Evolutionary conservation across 495 filamentous ascomycete species (phyloP).

Genomic region (Glonium stellatum): DNA sequence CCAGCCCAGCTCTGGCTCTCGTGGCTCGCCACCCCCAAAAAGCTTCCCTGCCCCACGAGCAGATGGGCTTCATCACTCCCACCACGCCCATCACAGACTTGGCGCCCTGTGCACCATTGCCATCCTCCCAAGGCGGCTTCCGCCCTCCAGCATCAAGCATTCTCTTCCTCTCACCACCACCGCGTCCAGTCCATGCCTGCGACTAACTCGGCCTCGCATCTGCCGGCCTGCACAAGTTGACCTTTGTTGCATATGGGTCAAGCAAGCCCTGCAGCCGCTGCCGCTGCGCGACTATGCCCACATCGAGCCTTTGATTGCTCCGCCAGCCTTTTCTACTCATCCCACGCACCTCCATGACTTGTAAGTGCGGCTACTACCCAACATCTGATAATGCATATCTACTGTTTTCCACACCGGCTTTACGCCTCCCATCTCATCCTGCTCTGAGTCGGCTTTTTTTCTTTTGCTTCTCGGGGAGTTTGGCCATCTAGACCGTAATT

Average conservation of each 20-base stretch:
- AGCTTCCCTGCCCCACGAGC: neutral
- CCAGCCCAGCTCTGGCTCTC: neutral
- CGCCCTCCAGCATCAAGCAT: neutral
- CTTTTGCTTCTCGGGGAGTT: neutral
- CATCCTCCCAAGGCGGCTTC: neutral
- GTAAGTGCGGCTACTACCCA: slow-evolving; percentile 16
- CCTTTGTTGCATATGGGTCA: slow-evolving; percentile 4
- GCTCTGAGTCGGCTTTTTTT: neutral
- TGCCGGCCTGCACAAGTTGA: slow-evolving; percentile 1
- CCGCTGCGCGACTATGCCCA: slow-evolving; percentile 15
- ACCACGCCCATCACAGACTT: neutral
- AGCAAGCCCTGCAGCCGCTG: slow-evolving; percentile 22
- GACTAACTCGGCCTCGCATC: neutral
- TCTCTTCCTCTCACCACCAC: neutral
- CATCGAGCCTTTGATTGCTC: slow-evolving; percentile 8
- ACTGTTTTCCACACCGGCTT: slow-evolving; percentile 5
- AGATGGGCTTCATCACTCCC: neutral
- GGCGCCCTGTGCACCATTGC: neutral
- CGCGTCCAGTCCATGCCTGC: neutral
- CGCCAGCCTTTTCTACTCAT: slow-evolving; percentile 7
- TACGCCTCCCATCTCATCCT: slow-evolving; percentile 8
- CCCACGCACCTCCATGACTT: slow-evolving; percentile 5
- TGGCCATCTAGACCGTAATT: neutral
- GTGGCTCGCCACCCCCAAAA: neutral
- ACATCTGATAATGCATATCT: slow-evolving; percentile 12